Conservation (phyloP, 1,139 yeast species). For the Geotrichum fermentans region DNA sequence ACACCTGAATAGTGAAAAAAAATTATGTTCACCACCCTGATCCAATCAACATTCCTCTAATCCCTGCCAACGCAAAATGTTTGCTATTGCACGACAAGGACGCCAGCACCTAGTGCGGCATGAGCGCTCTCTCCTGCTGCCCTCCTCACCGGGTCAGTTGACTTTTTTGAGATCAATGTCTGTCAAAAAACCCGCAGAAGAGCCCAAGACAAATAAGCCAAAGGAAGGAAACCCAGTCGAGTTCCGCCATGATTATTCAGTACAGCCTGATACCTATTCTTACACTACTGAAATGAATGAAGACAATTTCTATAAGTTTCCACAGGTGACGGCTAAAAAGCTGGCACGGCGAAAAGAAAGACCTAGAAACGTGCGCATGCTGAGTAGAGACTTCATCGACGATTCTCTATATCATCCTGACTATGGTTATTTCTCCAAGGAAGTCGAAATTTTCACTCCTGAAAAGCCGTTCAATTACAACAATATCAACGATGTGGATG, state of each 20-base stretch:
- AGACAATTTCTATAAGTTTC: conserved; percentile 44
- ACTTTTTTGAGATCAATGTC: background rate
- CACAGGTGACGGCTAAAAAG: conserved; percentile 46
- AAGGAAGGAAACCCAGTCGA: conserved; percentile 1
- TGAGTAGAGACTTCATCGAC: conserved; percentile 73
- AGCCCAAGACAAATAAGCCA: background rate
- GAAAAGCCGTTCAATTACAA: conserved; percentile 49
- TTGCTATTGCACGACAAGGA: background rate
- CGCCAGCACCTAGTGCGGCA: background rate
- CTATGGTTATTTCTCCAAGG: conserved; percentile 76
- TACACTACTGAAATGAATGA: conserved; percentile 34
- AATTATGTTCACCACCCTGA: too few relatives aligned
- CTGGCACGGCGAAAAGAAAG: conserved; percentile 46
- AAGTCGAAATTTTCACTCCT: conserved; percentile 64
- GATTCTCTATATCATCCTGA: conserved; percentile 76
- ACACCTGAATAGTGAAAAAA: too few relatives aligned
- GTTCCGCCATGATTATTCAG: conserved; percentile 33
- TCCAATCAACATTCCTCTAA: too few relatives aligned
- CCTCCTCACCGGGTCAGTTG: background rate
- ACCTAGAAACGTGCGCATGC: conserved; percentile 64
- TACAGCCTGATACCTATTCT: conserved; percentile 34
- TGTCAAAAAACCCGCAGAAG: background rate
- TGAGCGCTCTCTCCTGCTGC: background rate
- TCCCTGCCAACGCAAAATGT: too few relatives aligned
- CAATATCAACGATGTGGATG: conserved; percentile 59